Evolutionary conservation across 2,329 filamentous ascomycete genomes (phyloP), one percentile per base, ranked within the genome.

Genomic region (Epichloe hybrida): DNA sequence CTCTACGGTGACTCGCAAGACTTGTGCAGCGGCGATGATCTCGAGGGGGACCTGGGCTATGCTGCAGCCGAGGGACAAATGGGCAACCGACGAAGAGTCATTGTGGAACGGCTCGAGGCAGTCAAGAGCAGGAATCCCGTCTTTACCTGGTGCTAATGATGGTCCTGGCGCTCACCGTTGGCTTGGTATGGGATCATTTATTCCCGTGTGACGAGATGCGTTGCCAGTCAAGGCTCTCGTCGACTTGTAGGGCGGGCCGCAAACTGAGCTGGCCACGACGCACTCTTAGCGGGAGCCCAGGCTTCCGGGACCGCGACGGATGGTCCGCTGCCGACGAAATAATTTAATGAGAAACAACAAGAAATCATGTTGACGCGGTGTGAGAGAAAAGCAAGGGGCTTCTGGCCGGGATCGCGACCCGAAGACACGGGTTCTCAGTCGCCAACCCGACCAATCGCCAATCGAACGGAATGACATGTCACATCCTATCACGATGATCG

Each of bases 51-150:
- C 67, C 71, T 98, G 31, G 93, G 93, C 9, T 98, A 95, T 68
- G 88, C 90, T 11, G 91, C 90, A 1, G 93, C 93, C 0, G 88
- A 91, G 65, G 93, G 88, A 27, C 88, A 95, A 80, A 93, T 97
- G 67, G 87, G 87, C 12, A 87, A 89, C 61, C 83, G 86, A 64
- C 80, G 90, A 60, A 95, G 93, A 68, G 93, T 98, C 46, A 97
- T 98, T 72, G 90, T 98, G 46, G 93, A 98, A 73, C 77, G 93
- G 55, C 71, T 98, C 52, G 93, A 98, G 73, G 86, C 91, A 53
- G 93, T 98, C 55, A 97, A 97, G 75, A 88, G 83, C 63, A 86
- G 85, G 65, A 94, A 95, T 64, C 93, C 93, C 2, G 89, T 98
- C 35, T 98, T 98, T 68, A 95, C 87, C 43, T 98, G 93, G 87